phyloP scores from a whole-genome alignment of 371 early-diverging fungal genomes.

The Haplosporangium sp. region DNA sequence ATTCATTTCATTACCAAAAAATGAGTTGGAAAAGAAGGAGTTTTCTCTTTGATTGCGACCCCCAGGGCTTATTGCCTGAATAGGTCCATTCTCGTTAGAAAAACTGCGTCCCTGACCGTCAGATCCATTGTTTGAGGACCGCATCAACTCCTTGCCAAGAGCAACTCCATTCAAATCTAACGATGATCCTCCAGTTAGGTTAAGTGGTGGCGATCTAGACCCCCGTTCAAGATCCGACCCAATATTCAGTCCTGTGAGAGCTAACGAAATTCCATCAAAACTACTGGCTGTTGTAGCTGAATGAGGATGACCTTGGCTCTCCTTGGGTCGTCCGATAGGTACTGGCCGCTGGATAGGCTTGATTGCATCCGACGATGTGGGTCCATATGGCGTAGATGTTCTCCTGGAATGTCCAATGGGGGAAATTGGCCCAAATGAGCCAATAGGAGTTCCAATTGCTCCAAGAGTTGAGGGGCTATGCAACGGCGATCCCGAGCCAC shows the following conservation, averaged over 20 bases:
- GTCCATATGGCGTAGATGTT: constrained; percentile 50
- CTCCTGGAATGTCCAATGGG: constrained; percentile 51
- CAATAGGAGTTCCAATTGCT: constrained; percentile 43
- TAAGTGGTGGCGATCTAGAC: constrained; percentile 40
- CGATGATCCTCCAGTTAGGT: constrained; percentile 24
- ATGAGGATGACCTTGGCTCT: constrained; percentile 9
- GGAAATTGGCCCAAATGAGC: constrained; percentile 48
- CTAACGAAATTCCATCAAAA: constrained; percentile 47
- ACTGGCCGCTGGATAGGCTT: constrained; percentile 54
- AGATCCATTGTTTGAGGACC: constrained; percentile 5
- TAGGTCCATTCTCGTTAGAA: constrained; percentile 16
- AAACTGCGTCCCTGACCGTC: constrained; percentile 14
- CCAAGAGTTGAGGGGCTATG: constrained; percentile 52
- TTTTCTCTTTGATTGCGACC: constrained; percentile 25
- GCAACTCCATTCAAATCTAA: constrained; percentile 31
- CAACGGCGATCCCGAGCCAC: constrained; percentile 35
- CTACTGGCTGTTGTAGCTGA: constrained; percentile 34
- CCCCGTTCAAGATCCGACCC: constrained; percentile 36
- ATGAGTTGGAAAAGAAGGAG: constrained; percentile 44
- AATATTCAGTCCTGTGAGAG: constrained; percentile 36
- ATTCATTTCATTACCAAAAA: constrained; percentile 43
- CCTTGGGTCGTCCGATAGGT: constrained; percentile 52
- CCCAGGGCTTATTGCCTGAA: constrained; percentile 32
- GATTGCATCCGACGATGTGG: constrained; percentile 25
- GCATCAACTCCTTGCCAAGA: constrained; percentile 26